phyloP scores from a whole-genome alignment of 306 rosid genomes.

The Quercus robur region DNA sequence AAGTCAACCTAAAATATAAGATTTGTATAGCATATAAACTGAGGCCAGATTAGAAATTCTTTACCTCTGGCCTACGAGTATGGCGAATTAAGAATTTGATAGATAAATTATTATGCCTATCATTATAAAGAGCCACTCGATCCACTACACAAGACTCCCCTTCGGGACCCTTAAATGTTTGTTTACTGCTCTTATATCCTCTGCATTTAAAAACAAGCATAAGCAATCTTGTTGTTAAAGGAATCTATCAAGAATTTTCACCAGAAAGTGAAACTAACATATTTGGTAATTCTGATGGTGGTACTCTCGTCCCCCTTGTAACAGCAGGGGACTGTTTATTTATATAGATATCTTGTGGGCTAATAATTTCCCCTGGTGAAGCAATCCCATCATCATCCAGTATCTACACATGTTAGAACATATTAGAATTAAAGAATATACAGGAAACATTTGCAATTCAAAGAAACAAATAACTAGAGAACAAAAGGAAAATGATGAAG shows the following conservation, averaged over 20 bases:
- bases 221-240: slow-evolving; percentile 4
- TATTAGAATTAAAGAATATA: not conserved
- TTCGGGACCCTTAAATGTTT: slow-evolving; percentile 59
- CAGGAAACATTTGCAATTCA: not conserved
- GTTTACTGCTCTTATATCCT: slow-evolving; percentile 39
- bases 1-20: slow-evolving; percentile 13
- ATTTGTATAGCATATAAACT: slow-evolving; percentile 3
- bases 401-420: slow-evolving; percentile 38
- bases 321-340: slow-evolving; percentile 65
- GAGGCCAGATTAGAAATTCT: slow-evolving; percentile 7
- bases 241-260: not conserved
- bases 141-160: slow-evolving; percentile 84
- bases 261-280: slow-evolving; percentile 34
- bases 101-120: slow-evolving; percentile 62
- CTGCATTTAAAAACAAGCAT: slow-evolving; percentile 39
- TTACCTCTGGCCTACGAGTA: slow-evolving; percentile 97
- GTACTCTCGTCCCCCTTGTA: slow-evolving; percentile 32
- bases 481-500: not conserved
- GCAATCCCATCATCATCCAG: slow-evolving; percentile 95
- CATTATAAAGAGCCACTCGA: slow-evolving; percentile 77
- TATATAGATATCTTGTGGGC: slow-evolving; percentile 57
- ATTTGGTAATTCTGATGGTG: slow-evolving; percentile 49
- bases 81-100: slow-evolving; percentile 74
- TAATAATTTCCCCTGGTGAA: slow-evolving; percentile 85
- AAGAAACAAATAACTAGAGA: slow-evolving; percentile 3